These are phyloP conservation scores for Mallotus japonicus DNA, from an alignment of 441 rosid genomes.

Conservation along the genomic window DNA sequence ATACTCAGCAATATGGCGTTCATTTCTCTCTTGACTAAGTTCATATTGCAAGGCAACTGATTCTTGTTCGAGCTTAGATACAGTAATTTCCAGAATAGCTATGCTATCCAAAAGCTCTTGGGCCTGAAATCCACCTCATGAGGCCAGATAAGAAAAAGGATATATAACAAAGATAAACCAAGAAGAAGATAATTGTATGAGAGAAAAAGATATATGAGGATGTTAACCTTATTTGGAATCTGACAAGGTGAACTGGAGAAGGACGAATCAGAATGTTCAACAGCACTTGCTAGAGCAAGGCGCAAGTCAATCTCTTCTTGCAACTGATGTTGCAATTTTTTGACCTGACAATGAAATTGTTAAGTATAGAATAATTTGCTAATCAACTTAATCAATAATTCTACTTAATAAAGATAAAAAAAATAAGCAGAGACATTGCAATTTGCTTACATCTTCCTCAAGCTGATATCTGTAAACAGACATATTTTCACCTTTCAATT, in stretches of 20 bases:
- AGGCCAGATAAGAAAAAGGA: conserved; percentile 21
- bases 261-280: conserved; percentile 55
- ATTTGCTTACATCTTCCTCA: conserved; percentile 72
- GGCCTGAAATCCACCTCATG: conserved; percentile 44
- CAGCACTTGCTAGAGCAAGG: conserved; percentile 62
- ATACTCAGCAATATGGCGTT: conserved; percentile 68
- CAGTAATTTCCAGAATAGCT: conserved; percentile 65
- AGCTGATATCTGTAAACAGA: conserved; percentile 61
- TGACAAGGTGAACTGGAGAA: conserved; percentile 50
- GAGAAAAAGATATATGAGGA: conserved; percentile 5
- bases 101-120: conserved; percentile 75
- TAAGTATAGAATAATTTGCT: neutral
- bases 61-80: conserved; percentile 86
- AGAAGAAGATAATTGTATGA: neutral
- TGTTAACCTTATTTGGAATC: conserved; percentile 67
- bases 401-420: neutral
- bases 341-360: conserved; percentile 41
- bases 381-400: neutral
- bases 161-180: conserved; percentile 8
- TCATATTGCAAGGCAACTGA: conserved; percentile 59
- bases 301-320: conserved; percentile 74
- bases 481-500: conserved; percentile 40
- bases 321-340: conserved; percentile 64
- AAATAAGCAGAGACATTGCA: conserved; percentile 12
- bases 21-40: conserved; percentile 83